Conservation (phyloP, 176 grass and related monocot genomes). For the Pontederia crassipes region DNA sequence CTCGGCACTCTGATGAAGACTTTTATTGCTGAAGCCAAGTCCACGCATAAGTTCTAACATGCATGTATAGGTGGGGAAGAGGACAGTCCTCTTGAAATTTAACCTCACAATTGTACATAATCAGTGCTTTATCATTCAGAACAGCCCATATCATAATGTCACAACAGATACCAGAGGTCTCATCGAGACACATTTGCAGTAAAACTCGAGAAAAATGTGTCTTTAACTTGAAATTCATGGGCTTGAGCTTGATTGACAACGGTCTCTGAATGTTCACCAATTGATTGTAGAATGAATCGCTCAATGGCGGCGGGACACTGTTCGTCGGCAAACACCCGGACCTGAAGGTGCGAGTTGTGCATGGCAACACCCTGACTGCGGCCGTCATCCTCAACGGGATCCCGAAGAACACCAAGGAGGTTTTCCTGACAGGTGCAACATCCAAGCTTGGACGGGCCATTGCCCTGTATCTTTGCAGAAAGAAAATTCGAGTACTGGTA, state of each 20-base stretch:
- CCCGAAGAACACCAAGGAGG: constrained; percentile 10
- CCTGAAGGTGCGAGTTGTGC: constrained; percentile 13
- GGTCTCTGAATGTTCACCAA: not conserved
- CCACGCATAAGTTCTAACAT: too few relatives aligned
- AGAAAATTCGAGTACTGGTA: constrained; percentile 14
- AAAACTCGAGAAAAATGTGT: too few relatives aligned
- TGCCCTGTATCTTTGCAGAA: constrained; percentile 17
- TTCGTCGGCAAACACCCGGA: constrained; percentile 17
- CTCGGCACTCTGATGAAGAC: too few relatives aligned
- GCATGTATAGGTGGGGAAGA: too few relatives aligned
- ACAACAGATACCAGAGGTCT: too few relatives aligned
- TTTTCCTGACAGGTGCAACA: constrained; percentile 16
- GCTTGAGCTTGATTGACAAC: not conserved
- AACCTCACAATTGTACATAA: too few relatives aligned
- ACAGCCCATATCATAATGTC: too few relatives aligned
- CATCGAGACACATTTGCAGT: too few relatives aligned
- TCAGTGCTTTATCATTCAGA: too few relatives aligned
- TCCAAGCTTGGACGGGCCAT: constrained; percentile 22
- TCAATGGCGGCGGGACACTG: constrained; percentile 17
- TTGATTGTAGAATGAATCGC: constrained; percentile 12
- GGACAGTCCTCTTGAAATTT: too few relatives aligned
- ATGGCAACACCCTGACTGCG: constrained; percentile 26
- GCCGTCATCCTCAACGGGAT: constrained; percentile 19
- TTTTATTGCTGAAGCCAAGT: too few relatives aligned
- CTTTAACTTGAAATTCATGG: too few relatives aligned